phyloP scores from a whole-genome alignment of 306 rosid genomes.

The Lathyrus sativus region DNA sequence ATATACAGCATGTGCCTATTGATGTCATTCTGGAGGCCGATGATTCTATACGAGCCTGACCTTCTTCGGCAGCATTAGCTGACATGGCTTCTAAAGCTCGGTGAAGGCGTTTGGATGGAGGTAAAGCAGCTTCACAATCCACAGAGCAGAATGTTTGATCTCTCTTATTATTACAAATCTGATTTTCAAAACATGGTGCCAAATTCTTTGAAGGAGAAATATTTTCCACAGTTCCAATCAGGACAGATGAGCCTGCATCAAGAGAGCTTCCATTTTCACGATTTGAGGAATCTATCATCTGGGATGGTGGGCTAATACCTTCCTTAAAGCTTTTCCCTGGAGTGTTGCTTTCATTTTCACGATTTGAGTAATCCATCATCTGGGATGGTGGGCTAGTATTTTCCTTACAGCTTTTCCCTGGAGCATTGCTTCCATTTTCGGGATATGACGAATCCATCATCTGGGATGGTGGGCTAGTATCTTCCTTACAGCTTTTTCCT shows the following conservation, averaged over 20 bases:
- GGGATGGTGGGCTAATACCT: slow-evolving; percentile 40
- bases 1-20: slow-evolving; percentile 36
- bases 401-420: slow-evolving; percentile 56
- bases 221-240: slow-evolving; percentile 48
- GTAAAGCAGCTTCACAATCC: slow-evolving; percentile 88
- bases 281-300: slow-evolving; percentile 45
- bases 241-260: slow-evolving; percentile 46
- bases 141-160: slow-evolving; percentile 66
- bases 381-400: slow-evolving; percentile 40
- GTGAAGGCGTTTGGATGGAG: slow-evolving; percentile 94
- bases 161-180: slow-evolving; percentile 54
- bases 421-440: slow-evolving; percentile 33
- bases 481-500: slow-evolving; percentile 57
- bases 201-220: slow-evolving; percentile 50
- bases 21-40: slow-evolving; percentile 45
- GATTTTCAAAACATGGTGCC: slow-evolving; percentile 47
- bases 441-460: slow-evolving; percentile 44
- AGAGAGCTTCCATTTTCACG: slow-evolving; percentile 49
- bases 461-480: slow-evolving; percentile 40
- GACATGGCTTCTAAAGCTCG: slow-evolving; percentile 99
- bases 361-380: slow-evolving; percentile 44
- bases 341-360: slow-evolving; percentile 29
- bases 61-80: slow-evolving; percentile 87
- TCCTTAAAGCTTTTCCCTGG: slow-evolving; percentile 58
- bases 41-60: slow-evolving; percentile 47